These are phyloP conservation scores for Monilinia polystroma DNA, from an alignment of 2,329 filamentous ascomycete species.

Conservation along the genomic window DNA sequence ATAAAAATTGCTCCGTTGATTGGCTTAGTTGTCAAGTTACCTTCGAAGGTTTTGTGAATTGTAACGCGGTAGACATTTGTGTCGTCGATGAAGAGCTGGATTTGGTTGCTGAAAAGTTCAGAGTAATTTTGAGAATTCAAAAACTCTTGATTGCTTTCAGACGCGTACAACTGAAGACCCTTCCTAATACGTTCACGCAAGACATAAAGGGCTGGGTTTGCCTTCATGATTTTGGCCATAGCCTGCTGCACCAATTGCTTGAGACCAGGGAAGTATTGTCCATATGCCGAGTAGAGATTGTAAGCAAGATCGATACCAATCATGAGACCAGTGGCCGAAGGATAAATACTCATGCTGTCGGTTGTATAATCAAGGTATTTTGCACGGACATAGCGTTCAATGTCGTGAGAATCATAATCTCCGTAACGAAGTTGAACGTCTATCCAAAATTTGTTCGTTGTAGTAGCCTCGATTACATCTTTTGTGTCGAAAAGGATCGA, in stretches of 20 bases:
- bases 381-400: conserved; percentile 93
- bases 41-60: conserved; percentile 99
- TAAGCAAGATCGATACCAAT: conserved; percentile 96
- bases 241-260: conserved; percentile 96
- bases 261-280: conserved; percentile 96
- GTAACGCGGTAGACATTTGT: conserved; percentile 99
- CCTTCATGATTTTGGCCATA: conserved; percentile 99
- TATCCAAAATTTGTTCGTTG: conserved; percentile 99
- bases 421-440: conserved; percentile 96
- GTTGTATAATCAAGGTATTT: conserved; percentile 99
- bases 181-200: conserved; percentile 97
- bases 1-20: conserved; percentile 99
- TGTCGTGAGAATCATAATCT: conserved; percentile 98
- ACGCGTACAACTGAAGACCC: conserved; percentile 95
- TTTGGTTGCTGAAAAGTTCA: conserved; percentile 97
- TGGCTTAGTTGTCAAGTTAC: conserved; percentile 97
- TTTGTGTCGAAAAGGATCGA: conserved; percentile 95
- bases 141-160: conserved; percentile 98
- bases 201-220: conserved; percentile 94
- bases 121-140: conserved; percentile 99
- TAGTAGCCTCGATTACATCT: conserved; percentile 88
- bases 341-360: conserved; percentile 98
- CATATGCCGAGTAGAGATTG: conserved; percentile 97
- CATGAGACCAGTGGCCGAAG: conserved; percentile 95
- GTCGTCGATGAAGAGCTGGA: conserved; percentile 97